Evolutionary conservation across 2,329 filamentous ascomycete genomes (phyloP).

Genomic region (Aspergillus flavus): DNA sequence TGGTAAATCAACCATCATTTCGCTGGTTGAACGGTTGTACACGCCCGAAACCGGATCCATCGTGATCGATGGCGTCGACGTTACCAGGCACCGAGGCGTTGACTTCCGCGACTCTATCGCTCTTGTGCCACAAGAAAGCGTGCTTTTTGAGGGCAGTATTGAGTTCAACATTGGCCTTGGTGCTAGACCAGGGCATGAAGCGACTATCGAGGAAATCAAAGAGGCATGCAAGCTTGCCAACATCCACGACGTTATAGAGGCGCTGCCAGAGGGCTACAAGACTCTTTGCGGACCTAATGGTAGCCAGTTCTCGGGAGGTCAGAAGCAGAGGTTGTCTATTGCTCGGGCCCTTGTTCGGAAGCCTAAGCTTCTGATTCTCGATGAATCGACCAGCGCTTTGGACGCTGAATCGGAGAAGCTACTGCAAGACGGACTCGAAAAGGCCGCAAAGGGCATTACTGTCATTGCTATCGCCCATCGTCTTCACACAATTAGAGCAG

Average conservation of each 20-base stretch:
- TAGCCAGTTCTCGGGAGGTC: slow-evolving; percentile 58
- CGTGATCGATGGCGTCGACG: slow-evolving; percentile 55
- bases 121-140: slow-evolving; percentile 52
- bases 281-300: slow-evolving; percentile 62
- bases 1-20: slow-evolving; percentile 68
- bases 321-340: slow-evolving; percentile 61
- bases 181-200: slow-evolving; percentile 55
- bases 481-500: slow-evolving; percentile 61
- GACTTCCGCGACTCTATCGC: slow-evolving; percentile 49
- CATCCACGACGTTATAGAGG: slow-evolving; percentile 68
- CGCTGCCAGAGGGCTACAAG: slow-evolving; percentile 66
- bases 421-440: slow-evolving; percentile 47
- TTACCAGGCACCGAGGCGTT: slow-evolving; percentile 40
- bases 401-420: slow-evolving; percentile 57
- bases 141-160: slow-evolving; percentile 52
- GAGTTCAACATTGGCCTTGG: slow-evolving; percentile 51
- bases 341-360: slow-evolving; percentile 59
- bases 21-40: slow-evolving; percentile 59
- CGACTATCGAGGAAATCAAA: slow-evolving; percentile 63
- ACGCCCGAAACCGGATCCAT: slow-evolving; percentile 53
- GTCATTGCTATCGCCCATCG: slow-evolving; percentile 48
- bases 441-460: slow-evolving; percentile 39
- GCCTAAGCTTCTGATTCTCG: slow-evolving; percentile 60
- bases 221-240: slow-evolving; percentile 69
- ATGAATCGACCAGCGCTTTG: slow-evolving; percentile 63